These are phyloP conservation scores for Cyamopsis tetragonoloba DNA, from an alignment of 306 rosid species.

Conservation along the genomic window DNA sequence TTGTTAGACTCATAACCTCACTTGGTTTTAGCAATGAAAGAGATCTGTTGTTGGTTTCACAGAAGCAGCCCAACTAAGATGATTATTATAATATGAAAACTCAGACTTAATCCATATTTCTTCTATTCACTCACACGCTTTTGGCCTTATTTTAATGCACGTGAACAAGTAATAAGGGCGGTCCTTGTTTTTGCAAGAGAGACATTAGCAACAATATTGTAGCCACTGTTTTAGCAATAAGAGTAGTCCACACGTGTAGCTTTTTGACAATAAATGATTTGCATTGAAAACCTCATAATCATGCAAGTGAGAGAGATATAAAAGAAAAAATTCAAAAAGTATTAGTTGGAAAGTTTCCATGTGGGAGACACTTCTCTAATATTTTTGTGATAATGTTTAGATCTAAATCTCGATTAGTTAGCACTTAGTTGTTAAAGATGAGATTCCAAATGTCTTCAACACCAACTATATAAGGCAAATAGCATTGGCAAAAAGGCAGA, in stretches of 20 bases:
- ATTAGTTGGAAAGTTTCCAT: constrained; percentile 17
- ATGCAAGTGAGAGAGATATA: constrained; percentile 2
- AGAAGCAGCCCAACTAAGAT: constrained; percentile 3
- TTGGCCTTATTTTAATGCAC: neutral
- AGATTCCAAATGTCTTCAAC: constrained; percentile 26
- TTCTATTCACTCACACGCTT: neutral
- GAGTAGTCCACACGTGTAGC: neutral
- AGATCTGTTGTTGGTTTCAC: neutral
- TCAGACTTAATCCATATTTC: no score
- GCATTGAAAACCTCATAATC: constrained; percentile 1
- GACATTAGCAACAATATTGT: neutral
- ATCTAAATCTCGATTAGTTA: constrained; percentile 24
- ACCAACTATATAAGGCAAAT: constrained; percentile 1
- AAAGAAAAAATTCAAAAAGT: neutral
- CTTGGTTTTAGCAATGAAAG: constrained; percentile 4
- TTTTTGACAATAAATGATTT: neutral
- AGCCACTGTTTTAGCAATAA: constrained; percentile 1
- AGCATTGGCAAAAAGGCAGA: constrained; percentile 13
- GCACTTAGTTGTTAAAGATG: neutral
- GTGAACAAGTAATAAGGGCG: neutral
- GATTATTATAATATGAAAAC: neutral
- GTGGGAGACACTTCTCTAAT: constrained; percentile 14
- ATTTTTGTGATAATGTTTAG: constrained; percentile 20
- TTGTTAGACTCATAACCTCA: neutral
- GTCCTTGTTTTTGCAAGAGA: constrained; percentile 10